Base-by-base conservation (phyloP, 2,329 filamentous ascomycete species). In the Colletotrichum sp. region DNA sequence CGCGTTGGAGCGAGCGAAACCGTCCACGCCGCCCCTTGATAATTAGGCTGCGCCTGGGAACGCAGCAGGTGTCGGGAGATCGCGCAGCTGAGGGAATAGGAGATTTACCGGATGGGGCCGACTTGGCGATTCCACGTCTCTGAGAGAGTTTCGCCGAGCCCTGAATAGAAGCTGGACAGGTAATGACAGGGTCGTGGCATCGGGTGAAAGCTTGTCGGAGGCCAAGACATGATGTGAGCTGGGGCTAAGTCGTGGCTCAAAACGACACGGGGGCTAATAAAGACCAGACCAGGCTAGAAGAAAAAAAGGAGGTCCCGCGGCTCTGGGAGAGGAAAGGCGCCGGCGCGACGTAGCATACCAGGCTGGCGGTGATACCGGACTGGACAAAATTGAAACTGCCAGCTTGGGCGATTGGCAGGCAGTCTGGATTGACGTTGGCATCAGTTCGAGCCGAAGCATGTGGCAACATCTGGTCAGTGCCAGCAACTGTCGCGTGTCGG, bases 401-500 rank as follows among this genome's bases (percentile, higher is more conserved):
- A 34, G 18, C 36, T 30, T 30, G 26, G 24, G 26, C 24, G 5
- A 34, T 21, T 34, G n/a, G 28, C 24, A 26, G 6, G 21, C 8
- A 16, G 32, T 12, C 24, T 30, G 26, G 48, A 28, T 26, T 48
- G 30, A 38, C 43, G 9, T 15, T 43, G 43, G 71, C 71, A 28
- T 64, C 13, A 64, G 58, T 28, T 70, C 48, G 60, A 67, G 68
- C 34, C 72, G 32, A 56, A n/a, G 26, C 62, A 68, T 71, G 38
- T 58, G 69, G 64, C 69, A 34, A 21, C 34, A 34, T 28, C 48
- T 75, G 73, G 58, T 65, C 70, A 60, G 70, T 76, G 64, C 64
- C 30, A 34, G 21, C 32, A 32, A 60, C 16, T 61, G 34, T 70
- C 58, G 71, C 67, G 66, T 58, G 30, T 34, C 36, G 52, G 38